phyloP scores from a whole-genome alignment of 1,284 basidiomycete genomes.

The Trichosporon sp. region DNA sequence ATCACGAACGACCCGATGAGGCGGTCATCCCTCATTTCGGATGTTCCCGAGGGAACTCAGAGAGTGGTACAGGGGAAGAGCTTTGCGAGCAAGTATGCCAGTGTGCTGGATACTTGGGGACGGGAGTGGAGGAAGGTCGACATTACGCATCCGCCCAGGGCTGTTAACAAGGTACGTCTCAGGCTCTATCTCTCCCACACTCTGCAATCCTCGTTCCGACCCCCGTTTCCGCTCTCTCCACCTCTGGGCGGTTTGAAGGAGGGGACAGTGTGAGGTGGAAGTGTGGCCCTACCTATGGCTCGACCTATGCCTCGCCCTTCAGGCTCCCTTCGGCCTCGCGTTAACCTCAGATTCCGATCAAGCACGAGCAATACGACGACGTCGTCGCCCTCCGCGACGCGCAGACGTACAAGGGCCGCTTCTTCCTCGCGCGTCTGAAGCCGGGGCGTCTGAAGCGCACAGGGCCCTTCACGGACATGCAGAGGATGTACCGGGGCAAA shows the following conservation, averaged over 20 bases:
- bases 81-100: not conserved
- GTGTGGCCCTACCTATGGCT: not conserved
- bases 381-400: not conserved
- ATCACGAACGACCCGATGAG: too few relatives aligned
- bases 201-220: too few relatives aligned
- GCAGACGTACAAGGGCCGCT: not conserved
- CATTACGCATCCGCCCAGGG: not conserved
- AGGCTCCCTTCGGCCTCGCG: not conserved
- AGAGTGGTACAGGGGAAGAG: not conserved
- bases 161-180: not conserved
- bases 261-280: too few relatives aligned
- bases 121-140: not conserved
- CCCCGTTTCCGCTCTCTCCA: too few relatives aligned
- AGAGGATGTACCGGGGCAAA: not conserved
- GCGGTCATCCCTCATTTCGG: not conserved
- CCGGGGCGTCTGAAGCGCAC: not conserved
- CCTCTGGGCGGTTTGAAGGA: too few relatives aligned
- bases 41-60: not conserved
- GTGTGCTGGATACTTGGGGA: not conserved
- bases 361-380: not conserved
- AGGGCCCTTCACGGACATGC: conserved; percentile 11
- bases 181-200: too few relatives aligned
- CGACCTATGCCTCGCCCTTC: not conserved
- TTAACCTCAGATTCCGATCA: not conserved
- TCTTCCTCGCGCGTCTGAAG: not conserved